A percentile compares a stretch with the other conserved stretches of the same genome.
phyloP scores from a whole-genome alignment of 2,329 filamentous ascomycete species.

The Raffaelea arxii region DNA sequence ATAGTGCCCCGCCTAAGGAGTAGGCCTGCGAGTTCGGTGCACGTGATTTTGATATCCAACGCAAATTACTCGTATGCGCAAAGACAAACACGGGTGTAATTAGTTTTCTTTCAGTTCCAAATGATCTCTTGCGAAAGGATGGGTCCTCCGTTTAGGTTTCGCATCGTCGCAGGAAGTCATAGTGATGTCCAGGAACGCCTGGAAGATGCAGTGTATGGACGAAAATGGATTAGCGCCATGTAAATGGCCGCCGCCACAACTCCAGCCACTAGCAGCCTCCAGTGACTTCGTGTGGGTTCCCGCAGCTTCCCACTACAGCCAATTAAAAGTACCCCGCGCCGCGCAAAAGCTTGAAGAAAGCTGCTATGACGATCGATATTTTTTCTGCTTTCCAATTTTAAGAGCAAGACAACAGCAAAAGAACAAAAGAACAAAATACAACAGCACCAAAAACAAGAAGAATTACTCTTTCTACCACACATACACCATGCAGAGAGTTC shows the following conservation, averaged over 20 bases:
- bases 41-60: too few relatives aligned
- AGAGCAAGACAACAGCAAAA: background rate
- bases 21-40: too few relatives aligned
- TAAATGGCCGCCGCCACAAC: too few relatives aligned
- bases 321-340: constrained; percentile 1
- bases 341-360: background rate
- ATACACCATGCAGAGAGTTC: constrained; percentile 22
- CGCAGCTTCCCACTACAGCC: background rate
- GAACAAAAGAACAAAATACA: background rate
- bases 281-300: background rate
- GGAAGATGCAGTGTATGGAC: background rate
- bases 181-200: background rate
- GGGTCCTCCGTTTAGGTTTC: too few relatives aligned
- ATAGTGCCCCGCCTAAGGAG: background rate
- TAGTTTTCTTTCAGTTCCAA: background rate
- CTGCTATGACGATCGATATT: background rate
- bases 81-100: background rate
- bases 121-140: too few relatives aligned
- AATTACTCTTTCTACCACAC: background rate
- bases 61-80: background rate
- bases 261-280: background rate
- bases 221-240: too few relatives aligned
- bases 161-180: background rate
- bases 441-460: background rate
- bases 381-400: background rate